A percentile compares a stretch with the other conserved stretches of the same genome.
phyloP scores from a whole-genome alignment of 352 stramenopile genomes.

The Phytophthora tubulina region DNA sequence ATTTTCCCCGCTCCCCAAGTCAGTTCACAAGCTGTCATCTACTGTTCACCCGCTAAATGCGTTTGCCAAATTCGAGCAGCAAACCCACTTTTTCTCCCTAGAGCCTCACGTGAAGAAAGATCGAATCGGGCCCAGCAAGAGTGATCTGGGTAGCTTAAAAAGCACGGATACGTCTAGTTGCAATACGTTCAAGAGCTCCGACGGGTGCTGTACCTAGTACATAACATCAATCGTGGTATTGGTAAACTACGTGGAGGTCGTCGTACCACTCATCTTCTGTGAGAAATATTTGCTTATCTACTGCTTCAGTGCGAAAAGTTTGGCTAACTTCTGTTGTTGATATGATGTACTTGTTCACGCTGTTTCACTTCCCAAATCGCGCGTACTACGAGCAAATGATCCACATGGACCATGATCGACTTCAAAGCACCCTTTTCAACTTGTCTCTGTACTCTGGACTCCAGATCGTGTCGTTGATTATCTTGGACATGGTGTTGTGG shows the following conservation, averaged over 20 bases:
- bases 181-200: slow-evolving; percentile 30
- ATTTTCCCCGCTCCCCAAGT: slow-evolving; percentile 4
- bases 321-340: neutral
- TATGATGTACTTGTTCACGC: slow-evolving; percentile 26
- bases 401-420: slow-evolving; percentile 8
- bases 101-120: no score
- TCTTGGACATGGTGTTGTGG: slow-evolving; percentile 28
- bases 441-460: slow-evolving; percentile 40
- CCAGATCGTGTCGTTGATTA: slow-evolving; percentile 47
- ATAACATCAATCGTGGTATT: slow-evolving; percentile 51
- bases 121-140: neutral
- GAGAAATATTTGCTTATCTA: neutral
- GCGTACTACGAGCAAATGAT: slow-evolving; percentile 40
- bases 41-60: neutral
- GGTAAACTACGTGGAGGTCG: slow-evolving; percentile 47
- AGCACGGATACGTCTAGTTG: neutral
- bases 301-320: no score
- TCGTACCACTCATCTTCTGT: slow-evolving; percentile 50
- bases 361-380: slow-evolving; percentile 40
- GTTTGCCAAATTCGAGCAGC: neutral
- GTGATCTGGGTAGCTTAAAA: neutral
- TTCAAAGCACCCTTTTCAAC: slow-evolving; percentile 22
- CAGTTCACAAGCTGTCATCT: neutral
- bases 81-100: neutral
- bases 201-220: slow-evolving; percentile 44